Base-by-base conservation (phyloP, 257 asterid species). In the Asclepias syriaca region DNA sequence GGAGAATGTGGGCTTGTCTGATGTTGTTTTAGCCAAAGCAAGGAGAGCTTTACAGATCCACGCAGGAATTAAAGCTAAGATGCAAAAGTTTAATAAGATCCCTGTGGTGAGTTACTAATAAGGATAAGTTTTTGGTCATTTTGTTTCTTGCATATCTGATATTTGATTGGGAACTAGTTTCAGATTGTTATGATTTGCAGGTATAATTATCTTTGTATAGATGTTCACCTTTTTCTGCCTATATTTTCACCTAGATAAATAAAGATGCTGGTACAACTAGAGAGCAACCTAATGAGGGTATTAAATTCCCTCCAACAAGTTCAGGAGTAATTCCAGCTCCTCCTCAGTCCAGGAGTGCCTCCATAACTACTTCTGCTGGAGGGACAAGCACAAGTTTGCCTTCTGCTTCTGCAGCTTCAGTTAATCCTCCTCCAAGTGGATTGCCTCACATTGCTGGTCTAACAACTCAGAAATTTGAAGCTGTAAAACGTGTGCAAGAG, bases 401-500 rank as follows among this genome's bases (percentile, higher is more conserved):
- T 37, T 32, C 69, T 72, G 74, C 32, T 19, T 72, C 79, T 12
- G 78, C 81, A 67, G 76, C 80, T 69, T 72, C 89, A 55, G 80
- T 12, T 22, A 72, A 64, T 39, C 69, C 79, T 43, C 78, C 87
- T n/a, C 85, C 81, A 40, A 75, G 83, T 76, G 90, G 89, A 68
- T 68, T 90, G 81, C 94, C 98, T 83, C 93, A 87, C 61, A 81
- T 90, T 63, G 66, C 83, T 43, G 97, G 89, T 57, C 91, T 90
- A 71, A 91, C 96, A 43, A 83, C 91, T 19, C 93, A 91, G 75
- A 87, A 85, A 18, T 86, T 80, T 73, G 96, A 95, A 84, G 89
- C 90, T 66, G 92, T 95, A 9, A 90, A 86, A 75, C 92, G 96
- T 74, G 98, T 96, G 11, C 98, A 95, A 70, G 98, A 95, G 77